Evolutionary conservation across 495 filamentous ascomycete species (phyloP), one percentile per base, ranked within the genome.

Genomic region (Lasiosphaeria miniovina): DNA sequence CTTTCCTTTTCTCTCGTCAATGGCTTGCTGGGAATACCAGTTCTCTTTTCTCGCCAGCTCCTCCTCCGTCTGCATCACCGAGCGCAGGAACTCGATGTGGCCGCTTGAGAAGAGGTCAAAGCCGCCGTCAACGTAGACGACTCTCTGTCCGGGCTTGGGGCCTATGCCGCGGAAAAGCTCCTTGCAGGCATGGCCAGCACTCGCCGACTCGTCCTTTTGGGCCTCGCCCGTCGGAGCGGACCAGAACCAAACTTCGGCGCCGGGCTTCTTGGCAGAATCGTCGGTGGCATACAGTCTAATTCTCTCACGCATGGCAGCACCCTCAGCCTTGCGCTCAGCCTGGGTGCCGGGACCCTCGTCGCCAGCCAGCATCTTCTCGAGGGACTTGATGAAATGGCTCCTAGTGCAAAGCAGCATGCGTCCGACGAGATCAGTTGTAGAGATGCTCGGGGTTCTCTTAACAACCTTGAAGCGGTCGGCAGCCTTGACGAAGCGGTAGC

Each of bases 31-130:
- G 6, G 82, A 82, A 67, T 89, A 91, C 91, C 90, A 96, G 36
- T 89, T 88, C 24, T 81, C 80, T 52, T 82, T 60, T 56, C 70
- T 77, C 33, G 83, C 91, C 54, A 85, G 73, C 36, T 82, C 74
- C 63, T 90, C 85, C 71, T 98, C 93, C 1, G 79, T 74, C 59
- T 85, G 74, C 8, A 85, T 77, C 17, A 97, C 91, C 45, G 84
- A 79, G 35, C 84, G 85, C 54, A 99, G 80, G 63, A 99, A 98
- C 69, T 94, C 91, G 65, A 98, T 97, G 64, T 99, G 94, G 0
- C 94, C 94, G 49, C 89, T 93, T 6, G 90, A 96, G 77, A 99
- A 99, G 15, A 99, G 85, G 69, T 99, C 94, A 67, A 96, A 99
- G 0, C 92, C 93, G 8, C 94, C 94, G 63, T 97, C 94, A 46